Evolutionary conservation across 768 basidiomycete genomes (phyloP).

Genomic region (Hypsizygus marmoreus): DNA sequence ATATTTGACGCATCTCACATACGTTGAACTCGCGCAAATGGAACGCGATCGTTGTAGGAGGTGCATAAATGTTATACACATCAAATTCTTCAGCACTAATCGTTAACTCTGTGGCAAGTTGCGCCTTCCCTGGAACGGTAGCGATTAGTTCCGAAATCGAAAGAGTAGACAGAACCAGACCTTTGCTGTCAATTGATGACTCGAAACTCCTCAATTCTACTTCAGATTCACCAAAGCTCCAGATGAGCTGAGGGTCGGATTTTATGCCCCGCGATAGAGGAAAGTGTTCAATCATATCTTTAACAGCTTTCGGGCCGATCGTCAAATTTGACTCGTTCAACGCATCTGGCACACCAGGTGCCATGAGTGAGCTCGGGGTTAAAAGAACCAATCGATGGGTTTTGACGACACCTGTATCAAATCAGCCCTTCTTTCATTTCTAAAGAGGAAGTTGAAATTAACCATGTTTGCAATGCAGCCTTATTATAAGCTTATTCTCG

Average conservation of each 20-base stretch:
- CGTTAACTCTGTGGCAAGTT: constrained; percentile 74
- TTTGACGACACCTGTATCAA: constrained; percentile 67
- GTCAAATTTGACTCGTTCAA: constrained; percentile 63
- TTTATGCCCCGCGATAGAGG: constrained; percentile 61
- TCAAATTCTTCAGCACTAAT: constrained; percentile 85
- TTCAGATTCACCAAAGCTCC: constrained; percentile 73
- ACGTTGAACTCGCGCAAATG: constrained; percentile 87
- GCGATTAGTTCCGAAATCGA: background rate
- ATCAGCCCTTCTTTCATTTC: constrained; percentile 1
- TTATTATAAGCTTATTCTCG: constrained; percentile 72
- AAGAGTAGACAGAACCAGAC: constrained; percentile 31
- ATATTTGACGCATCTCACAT: constrained; percentile 14
- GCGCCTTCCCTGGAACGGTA: constrained; percentile 50
- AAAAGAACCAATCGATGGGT: constrained; percentile 74
- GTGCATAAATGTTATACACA: constrained; percentile 61
- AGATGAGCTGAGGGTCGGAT: constrained; percentile 77
- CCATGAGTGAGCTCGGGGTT: constrained; percentile 57
- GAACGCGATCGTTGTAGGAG: constrained; percentile 72
- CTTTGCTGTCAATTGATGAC: constrained; percentile 64
- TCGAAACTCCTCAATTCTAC: constrained; percentile 71
- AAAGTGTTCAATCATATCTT: constrained; percentile 83
- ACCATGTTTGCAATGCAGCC: constrained; percentile 86
- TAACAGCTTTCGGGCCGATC: constrained; percentile 72
- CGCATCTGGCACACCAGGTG: constrained; percentile 65
- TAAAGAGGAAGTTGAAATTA: constrained; percentile 13